Evolutionary conservation across 2,329 filamentous ascomycete species (phyloP), one percentile per base, ranked within the genome.

Genomic region (Apiospora marii): DNA sequence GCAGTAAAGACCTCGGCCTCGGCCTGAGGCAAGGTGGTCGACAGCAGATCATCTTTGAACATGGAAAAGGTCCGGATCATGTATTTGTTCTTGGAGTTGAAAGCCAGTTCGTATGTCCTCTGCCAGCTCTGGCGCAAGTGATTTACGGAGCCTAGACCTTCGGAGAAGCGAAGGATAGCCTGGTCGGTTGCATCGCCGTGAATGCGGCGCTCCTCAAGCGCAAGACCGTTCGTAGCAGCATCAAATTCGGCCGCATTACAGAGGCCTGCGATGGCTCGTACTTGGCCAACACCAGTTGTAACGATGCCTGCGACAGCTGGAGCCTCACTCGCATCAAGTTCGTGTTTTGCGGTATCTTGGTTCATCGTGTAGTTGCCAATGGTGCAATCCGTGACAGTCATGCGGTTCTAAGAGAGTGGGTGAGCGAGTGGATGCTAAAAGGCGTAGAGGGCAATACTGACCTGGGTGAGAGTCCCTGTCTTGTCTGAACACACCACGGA

Each of bases 361-460:
- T 44, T 58, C 19, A 70, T 41, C 10, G 68, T 70, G 4, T 70
- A 48, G 46, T 48, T 70, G 48, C 68, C 68, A 22, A 70, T 58
- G 46, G 68, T 70, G 12, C 68, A 51, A 34, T 70, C 68, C 30
- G 48, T 53, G 5, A 70, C 68, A 37, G 68, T 70, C 68, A 70
- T 70, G 27, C 68, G 68, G 37, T 70, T 70, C 68, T 70, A 41
- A 24, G 7, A 64, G 10, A 6, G 12, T 72, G 88, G 86, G 67
- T 58, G n/a, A 86, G 67, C 44, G 48, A 16, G n/a, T 72, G 88
- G 86, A 61, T 90, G 19, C 95, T 93, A 79, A 94, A 94, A 1
- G 92, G 92, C 10, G 94, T 91, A 0, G 91, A 92, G 1, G 94
- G 89, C 53, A 88, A 90, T 67, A 95, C 93, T 75, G 92, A 93